Conservation (phyloP, 257 asterid genomes). For the Rubia yunnanensis region DNA sequence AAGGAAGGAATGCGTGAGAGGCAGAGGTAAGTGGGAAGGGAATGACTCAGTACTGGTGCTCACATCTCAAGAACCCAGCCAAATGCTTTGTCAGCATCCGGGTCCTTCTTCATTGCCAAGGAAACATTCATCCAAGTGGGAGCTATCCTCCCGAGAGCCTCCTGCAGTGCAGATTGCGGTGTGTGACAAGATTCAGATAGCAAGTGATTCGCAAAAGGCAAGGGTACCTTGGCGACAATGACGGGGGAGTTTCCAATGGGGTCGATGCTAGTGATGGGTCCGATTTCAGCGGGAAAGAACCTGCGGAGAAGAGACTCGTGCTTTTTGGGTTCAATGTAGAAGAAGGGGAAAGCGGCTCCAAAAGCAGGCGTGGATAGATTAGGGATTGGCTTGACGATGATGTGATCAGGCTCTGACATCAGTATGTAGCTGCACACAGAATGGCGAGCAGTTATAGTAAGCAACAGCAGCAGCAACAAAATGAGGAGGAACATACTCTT, state of each 20-base stretch:
- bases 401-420: slow-evolving; percentile 95
- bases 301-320: slow-evolving; percentile 58
- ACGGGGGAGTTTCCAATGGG: slow-evolving; percentile 99
- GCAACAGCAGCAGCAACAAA: no score
- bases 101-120: slow-evolving; percentile 89
- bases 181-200: neutral
- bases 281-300: slow-evolving; percentile 63
- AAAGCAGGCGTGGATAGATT: slow-evolving; percentile 62
- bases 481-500: slow-evolving; percentile 86
- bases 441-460: no score
- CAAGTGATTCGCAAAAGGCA: neutral
- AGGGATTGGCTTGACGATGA: slow-evolving; percentile 86
- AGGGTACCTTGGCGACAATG: slow-evolving; percentile 67
- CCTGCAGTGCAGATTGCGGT: slow-evolving; percentile 24
- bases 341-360: slow-evolving; percentile 91
- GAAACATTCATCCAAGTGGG: slow-evolving; percentile 99
- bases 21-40: neutral
- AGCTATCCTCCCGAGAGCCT: slow-evolving; percentile 67
- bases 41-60: slow-evolving; percentile 15
- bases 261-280: slow-evolving; percentile 74
- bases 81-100: slow-evolving; percentile 82
- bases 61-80: slow-evolving; percentile 99
- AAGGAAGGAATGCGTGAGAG: slow-evolving; percentile 8
- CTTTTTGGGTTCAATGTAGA: slow-evolving; percentile 87
- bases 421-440: slow-evolving; percentile 59